Percentiles rank a stretch among this genome's conserved stretches.
Conservation (phyloP, 352 stramenopile genomes). For the Phytophthora hybrid region DNA sequence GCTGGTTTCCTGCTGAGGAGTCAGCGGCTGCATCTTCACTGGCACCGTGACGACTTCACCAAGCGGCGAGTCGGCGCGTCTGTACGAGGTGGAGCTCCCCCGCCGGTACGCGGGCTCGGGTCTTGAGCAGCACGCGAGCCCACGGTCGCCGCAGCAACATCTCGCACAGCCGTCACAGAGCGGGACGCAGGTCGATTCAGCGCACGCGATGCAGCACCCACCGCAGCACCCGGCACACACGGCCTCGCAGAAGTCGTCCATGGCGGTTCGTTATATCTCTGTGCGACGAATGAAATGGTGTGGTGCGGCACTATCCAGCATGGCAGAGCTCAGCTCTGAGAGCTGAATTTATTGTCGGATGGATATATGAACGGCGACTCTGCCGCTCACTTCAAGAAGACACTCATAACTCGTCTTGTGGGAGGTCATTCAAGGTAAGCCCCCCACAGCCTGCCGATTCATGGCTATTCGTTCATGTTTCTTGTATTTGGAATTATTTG, state of each 20-base stretch:
- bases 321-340: neutral
- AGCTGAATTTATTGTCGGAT: neutral
- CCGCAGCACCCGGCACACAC: constrained; percentile 39
- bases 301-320: neutral
- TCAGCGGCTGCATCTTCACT: constrained; percentile 35
- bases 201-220: constrained; percentile 38
- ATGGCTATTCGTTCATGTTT: too few relatives aligned
- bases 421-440: too few relatives aligned
- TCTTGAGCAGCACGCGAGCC: constrained; percentile 35
- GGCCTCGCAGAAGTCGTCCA: constrained; percentile 35
- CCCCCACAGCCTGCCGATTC: too few relatives aligned
- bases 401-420: neutral
- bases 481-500: too few relatives aligned
- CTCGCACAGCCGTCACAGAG: constrained; percentile 28
- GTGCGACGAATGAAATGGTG: neutral
- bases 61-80: constrained; percentile 8
- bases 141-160: constrained; percentile 33
- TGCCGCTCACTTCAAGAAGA: neutral
- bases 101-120: constrained; percentile 10
- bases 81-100: constrained; percentile 14
- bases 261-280: constrained; percentile 4
- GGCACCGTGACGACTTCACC: constrained; percentile 25
- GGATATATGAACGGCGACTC: neutral
- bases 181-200: constrained; percentile 24
- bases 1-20: constrained; percentile 1